Conservation (phyloP, 2,329 filamentous ascomycete genomes). For the Corynespora cassiicola region DNA sequence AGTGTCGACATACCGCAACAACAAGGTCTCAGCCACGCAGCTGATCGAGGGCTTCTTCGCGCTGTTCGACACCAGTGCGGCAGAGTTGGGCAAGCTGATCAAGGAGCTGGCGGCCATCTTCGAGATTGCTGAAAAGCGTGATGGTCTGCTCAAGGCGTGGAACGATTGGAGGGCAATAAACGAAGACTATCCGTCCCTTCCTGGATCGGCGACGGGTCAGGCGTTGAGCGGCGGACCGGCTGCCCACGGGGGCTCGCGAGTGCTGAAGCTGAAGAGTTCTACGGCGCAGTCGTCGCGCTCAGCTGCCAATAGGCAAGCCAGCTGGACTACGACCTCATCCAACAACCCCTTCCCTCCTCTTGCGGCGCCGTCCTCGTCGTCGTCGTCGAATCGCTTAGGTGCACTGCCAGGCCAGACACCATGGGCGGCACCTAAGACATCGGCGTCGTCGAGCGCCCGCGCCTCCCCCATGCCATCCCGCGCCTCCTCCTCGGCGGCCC, state of each 20-base stretch:
- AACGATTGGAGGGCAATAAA: constrained; percentile 96
- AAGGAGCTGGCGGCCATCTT: constrained; percentile 93
- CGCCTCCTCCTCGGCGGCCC: constrained; percentile 31
- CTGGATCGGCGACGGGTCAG: constrained; percentile 63
- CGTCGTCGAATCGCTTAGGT: constrained; percentile 34
- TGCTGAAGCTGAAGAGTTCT: constrained; percentile 73
- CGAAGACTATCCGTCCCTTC: constrained; percentile 91
- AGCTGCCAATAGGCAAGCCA: constrained; percentile 61
- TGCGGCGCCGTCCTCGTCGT: constrained; percentile 29
- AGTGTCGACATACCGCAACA: constrained; percentile 79
- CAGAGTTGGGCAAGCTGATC: constrained; percentile 84
- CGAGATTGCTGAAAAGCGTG: constrained; percentile 78
- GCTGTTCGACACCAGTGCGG: constrained; percentile 81
- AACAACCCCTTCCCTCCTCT: constrained; percentile 41
- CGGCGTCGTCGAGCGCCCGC: constrained; percentile 34
- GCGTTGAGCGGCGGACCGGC: constrained; percentile 43
- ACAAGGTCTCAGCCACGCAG: constrained; percentile 72
- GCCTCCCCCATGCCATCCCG: constrained; percentile 48
- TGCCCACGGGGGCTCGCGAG: constrained; percentile 65
- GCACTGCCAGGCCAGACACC: constrained; percentile 44
- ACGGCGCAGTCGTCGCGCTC: constrained; percentile 72
- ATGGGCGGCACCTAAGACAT: constrained; percentile 44
- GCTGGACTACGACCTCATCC: constrained; percentile 59
- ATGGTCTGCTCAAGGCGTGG: constrained; percentile 81
- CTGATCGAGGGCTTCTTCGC: constrained; percentile 88